Base-by-base conservation (phyloP, 441 rosid genomes). In the Adansonia grandidieri region DNA sequence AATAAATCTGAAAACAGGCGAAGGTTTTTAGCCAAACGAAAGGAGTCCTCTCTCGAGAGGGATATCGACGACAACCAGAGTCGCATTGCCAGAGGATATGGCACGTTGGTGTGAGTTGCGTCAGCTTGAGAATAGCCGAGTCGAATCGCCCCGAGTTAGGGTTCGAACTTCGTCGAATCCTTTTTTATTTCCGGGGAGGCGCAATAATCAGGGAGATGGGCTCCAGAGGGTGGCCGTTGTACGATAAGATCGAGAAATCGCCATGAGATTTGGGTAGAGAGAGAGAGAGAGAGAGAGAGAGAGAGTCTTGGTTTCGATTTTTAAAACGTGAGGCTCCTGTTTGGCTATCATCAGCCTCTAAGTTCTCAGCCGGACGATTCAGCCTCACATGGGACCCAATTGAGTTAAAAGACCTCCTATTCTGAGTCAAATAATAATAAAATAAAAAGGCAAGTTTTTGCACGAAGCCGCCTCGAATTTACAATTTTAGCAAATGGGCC, bases 11-110 rank as follows among this genome's bases (percentile, higher is more conserved):
- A 73, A 57, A 77, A 77, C 28, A 68, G 71, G 76, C 40, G 14
- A 67, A 67, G 57, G 76, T 24, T 10, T 68, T 44, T 62, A 61
- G 80, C 56, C 72, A 78, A 80, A 79, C 65, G 45, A 58, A 85
- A 77, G 6, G 84, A 71, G 77, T 88, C 97, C 94, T 90, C 94
- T 90, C 85, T 82, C 51, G 87, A 85, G 95, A 90, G 93, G 87
- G 87, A 79, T 80, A 70, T 85, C 57, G 84, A 91, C 76, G 89
- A 83, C 81, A 82, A 88, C 84, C 89, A 90, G 82, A 86, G 92
- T 89, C 82, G 98, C 98, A 93, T 91, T 89, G 94, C 97, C 89
- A 84, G 86, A 74, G 11, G 79, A 71, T 78, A 61, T 37, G 53
- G 73, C 71, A 60, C 79, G 58, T 45, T 40, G 68, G 69, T 14